A percentile compares a stretch with the other conserved stretches of the same genome.
Conservation (phyloP, 2,329 filamentous ascomycete species). For the Sporothrix sp. region DNA sequence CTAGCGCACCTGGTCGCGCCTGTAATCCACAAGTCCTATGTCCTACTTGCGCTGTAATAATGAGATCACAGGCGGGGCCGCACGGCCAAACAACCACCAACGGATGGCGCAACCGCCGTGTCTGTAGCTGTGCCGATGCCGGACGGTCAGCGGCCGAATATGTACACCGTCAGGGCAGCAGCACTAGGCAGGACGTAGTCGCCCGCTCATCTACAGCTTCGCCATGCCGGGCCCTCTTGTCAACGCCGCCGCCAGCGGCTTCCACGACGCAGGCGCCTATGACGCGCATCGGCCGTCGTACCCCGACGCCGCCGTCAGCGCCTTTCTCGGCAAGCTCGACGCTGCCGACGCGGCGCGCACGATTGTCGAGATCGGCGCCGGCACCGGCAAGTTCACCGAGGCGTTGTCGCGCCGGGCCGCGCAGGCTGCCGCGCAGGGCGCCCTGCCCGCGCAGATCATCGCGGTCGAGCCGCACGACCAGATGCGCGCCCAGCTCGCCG, state of each 20-base stretch:
- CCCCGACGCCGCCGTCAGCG: conserved; percentile 44
- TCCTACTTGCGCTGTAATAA: too few relatives aligned
- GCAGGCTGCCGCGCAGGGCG: conserved; percentile 34
- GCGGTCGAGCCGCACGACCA: conserved; percentile 50
- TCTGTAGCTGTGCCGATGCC: too few relatives aligned
- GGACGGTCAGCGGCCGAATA: too few relatives aligned
- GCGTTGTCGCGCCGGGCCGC: conserved; percentile 44
- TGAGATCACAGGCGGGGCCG: too few relatives aligned
- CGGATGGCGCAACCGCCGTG: too few relatives aligned
- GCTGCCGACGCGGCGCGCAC: conserved; percentile 30
- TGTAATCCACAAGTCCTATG: too few relatives aligned
- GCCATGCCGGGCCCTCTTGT: conserved; percentile 16
- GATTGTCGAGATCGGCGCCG: conserved; percentile 25
- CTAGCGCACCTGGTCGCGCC: too few relatives aligned
- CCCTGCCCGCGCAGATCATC: conserved; percentile 33
- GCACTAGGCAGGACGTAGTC: too few relatives aligned
- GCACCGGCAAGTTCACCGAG: conserved; percentile 28
- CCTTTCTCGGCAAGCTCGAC: conserved; percentile 44
- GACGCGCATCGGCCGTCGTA: conserved; percentile 62
- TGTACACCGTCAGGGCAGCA: too few relatives aligned
- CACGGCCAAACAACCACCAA: too few relatives aligned
- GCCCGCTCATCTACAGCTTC: too few relatives aligned
- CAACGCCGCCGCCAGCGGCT: conserved; percentile 42
- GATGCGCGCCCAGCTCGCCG: conserved; percentile 54
- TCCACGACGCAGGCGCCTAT: conserved; percentile 54